These are phyloP conservation scores for Solanum medicagineum DNA, from an alignment of 257 asterid genomes.

Conservation along the genomic window DNA sequence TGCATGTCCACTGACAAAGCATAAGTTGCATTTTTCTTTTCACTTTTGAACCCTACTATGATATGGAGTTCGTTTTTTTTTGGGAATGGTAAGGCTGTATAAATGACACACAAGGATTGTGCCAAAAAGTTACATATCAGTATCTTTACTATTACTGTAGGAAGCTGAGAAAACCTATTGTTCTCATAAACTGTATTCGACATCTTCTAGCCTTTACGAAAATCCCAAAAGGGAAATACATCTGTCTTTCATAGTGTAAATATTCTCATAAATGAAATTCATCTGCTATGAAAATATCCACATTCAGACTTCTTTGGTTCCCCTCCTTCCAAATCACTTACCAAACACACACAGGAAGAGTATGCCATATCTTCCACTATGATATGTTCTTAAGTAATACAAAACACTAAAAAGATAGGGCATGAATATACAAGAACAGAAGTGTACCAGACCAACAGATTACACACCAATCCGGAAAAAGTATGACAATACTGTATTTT, in stretches of 20 bases:
- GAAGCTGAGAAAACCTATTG: not conserved
- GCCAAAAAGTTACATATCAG: not conserved
- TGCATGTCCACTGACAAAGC: not conserved
- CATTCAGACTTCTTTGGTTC: not conserved
- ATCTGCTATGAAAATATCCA: not conserved
- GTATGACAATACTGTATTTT: conserved; percentile 57
- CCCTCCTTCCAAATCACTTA: not conserved
- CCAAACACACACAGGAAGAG: not conserved
- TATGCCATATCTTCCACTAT: not conserved
- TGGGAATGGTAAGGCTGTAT: not conserved
- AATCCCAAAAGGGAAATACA: not conserved
- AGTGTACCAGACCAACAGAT: conserved; percentile 6
- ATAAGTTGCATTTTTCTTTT: not conserved
- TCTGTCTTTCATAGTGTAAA: not conserved
- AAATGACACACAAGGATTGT: not conserved
- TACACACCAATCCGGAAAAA: conserved; percentile 79
- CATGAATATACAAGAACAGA: not conserved
- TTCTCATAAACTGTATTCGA: not conserved
- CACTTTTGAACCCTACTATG: not conserved
- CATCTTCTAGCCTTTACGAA: not conserved
- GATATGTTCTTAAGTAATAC: not conserved
- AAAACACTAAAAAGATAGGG: not conserved
- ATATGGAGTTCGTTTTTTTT: not conserved
- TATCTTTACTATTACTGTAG: not conserved
- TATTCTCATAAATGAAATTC: not conserved